Base-by-base conservation (phyloP, 306 rosid species). In the Erythrophleum fordii region DNA sequence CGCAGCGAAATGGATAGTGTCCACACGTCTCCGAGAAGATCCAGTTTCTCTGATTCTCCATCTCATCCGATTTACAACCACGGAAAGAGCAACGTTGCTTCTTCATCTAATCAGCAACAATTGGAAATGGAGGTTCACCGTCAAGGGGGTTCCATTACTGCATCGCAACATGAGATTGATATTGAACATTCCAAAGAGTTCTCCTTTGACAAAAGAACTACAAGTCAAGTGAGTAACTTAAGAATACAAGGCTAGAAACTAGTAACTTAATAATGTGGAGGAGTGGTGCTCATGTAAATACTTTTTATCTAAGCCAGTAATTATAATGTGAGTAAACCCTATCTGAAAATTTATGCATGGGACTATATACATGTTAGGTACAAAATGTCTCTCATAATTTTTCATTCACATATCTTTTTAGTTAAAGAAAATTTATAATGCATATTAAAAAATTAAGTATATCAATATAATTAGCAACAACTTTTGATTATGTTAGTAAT, bases 1-100 rank as follows among this genome's bases (percentile, higher is more conserved):
- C 89, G 86, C 8, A 85, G 79, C 1, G 92, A 88, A 52, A 10
- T 69, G 16, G 97, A 93, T 11, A 87, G 97, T 84, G 69, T 80
- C 72, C 92, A 87, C 5, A 41, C 80, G 0, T 87, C 97, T 3
- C 90, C 89, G 0, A 60, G 80, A 41, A 73, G 29, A 72, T 83
- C 97, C 11, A 86, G 73, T n/a, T n/a, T n/a, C n/a, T n/a, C n/a
- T 0, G 87, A 87, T 16, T 83, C 90, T 0, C 86, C 90, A 0
- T 91, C 96, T 8, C 84, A 85, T 7, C 83, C 94, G 5, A 22
- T 39, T 8, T 26, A 37, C 29, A n/a, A n/a, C n/a, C n/a, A n/a
- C n/a, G n/a, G n/a, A n/a, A n/a, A n/a, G n/a, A n/a, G n/a, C 2
- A 59, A 59, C 11, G 65, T 25, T 0, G 65, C 35, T 25, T 58